phyloP scores from a whole-genome alignment of 2,329 filamentous ascomycete genomes.

The Thermoascus crustaceus region DNA sequence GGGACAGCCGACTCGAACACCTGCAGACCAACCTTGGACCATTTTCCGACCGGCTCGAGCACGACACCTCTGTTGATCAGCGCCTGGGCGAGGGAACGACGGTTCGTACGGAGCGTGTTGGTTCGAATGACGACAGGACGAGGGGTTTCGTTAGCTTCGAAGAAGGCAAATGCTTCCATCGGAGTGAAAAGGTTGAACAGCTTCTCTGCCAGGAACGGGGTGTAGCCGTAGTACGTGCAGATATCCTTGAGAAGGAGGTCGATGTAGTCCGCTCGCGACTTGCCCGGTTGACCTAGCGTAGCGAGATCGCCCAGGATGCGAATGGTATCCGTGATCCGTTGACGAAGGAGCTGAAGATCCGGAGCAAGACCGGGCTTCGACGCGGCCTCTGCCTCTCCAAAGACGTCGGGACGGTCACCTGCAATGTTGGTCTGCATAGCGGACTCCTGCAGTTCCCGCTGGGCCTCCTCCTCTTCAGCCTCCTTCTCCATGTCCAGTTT shows the following conservation, averaged over 20 bases:
- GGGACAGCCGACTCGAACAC: conserved; percentile 86
- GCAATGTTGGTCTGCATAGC: conserved; percentile 91
- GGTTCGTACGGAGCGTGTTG: conserved; percentile 77
- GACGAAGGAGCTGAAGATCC: conserved; percentile 80
- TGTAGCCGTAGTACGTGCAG: conserved; percentile 95
- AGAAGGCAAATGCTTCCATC: conserved; percentile 92
- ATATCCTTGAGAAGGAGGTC: conserved; percentile 82
- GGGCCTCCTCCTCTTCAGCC: conserved; percentile 71
- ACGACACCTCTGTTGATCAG: conserved; percentile 95
- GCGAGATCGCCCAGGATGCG: conserved; percentile 84
- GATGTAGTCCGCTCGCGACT: conserved; percentile 82
- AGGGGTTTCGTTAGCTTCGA: conserved; percentile 94
- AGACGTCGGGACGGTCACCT: conserved; percentile 60
- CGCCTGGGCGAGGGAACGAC: conserved; percentile 76
- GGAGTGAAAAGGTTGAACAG: conserved; percentile 87
- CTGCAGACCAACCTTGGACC: conserved; percentile 96
- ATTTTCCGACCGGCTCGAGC: conserved; percentile 93
- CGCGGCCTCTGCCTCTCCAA: conserved; percentile 51
- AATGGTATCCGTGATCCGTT: conserved; percentile 85
- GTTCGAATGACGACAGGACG: conserved; percentile 93
- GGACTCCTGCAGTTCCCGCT: conserved; percentile 76
- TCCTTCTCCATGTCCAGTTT: conserved; percentile 73
- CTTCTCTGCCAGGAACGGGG: conserved; percentile 89
- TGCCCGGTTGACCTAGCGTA: conserved; percentile 68
- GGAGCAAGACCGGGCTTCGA: conserved; percentile 63